A percentile compares a stretch with the other conserved stretches of the same genome.
Conservation (phyloP, 192 early-diverging fungal species). For the Diversispora epigaea region DNA sequence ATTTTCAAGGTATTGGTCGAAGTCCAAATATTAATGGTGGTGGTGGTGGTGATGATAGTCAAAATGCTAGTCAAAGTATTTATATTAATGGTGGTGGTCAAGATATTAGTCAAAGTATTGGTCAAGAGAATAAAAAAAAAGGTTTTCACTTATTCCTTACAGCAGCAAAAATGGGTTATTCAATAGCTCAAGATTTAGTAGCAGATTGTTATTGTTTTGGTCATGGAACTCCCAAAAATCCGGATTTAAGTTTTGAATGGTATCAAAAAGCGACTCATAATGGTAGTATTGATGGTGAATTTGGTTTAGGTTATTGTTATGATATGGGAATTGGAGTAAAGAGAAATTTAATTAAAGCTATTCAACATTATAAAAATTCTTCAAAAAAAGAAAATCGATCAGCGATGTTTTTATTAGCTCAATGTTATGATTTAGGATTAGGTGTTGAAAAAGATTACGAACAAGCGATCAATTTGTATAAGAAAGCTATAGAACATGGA, state of each 20-base stretch:
- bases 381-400: constrained; percentile 70
- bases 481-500: constrained; percentile 54
- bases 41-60: too few species aligned
- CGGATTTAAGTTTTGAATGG: constrained; percentile 61
- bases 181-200: constrained; percentile 53
- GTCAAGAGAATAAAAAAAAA: neutral
- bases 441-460: constrained; percentile 57
- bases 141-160: neutral
- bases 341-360: constrained; percentile 30
- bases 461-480: constrained; percentile 66
- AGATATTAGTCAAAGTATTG: neutral
- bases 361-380: constrained; percentile 62
- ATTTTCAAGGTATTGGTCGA: neutral
- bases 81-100: too few species aligned
- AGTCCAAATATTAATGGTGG: too few species aligned
- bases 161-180: neutral
- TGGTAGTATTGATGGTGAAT: constrained; percentile 56
- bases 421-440: constrained; percentile 78
- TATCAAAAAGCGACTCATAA: constrained; percentile 57
- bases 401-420: constrained; percentile 78
- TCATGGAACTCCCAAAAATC: constrained; percentile 66
- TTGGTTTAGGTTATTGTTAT: constrained; percentile 60
- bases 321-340: constrained; percentile 54
- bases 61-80: too few species aligned
- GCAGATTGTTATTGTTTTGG: constrained; percentile 83